Evolutionary conservation across 1,284 basidiomycete genomes (phyloP).

Genomic region (Apiotrichum brassicae): DNA sequence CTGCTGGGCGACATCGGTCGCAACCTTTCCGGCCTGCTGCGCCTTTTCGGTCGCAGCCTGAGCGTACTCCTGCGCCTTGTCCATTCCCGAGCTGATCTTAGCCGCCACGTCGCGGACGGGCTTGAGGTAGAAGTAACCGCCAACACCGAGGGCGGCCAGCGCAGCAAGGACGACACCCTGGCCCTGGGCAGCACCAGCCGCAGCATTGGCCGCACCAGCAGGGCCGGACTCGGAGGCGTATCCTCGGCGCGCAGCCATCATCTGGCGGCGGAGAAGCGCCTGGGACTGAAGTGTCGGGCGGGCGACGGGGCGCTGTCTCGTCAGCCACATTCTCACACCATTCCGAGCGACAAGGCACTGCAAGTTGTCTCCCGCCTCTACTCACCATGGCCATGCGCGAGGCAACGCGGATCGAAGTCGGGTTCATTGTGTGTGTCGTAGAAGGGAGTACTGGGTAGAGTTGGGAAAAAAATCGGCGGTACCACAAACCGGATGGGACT

Average conservation of each 20-base stretch:
- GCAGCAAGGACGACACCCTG: constrained; percentile 28
- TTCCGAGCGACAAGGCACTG: not conserved
- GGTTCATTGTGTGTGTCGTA: not conserved
- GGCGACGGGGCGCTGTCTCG: not conserved
- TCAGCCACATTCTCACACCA: not conserved
- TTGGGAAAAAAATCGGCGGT: not conserved
- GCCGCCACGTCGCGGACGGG: constrained; percentile 40
- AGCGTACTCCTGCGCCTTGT: constrained; percentile 1
- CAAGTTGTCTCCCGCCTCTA: not conserved
- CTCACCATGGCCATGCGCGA: constrained; percentile 1
- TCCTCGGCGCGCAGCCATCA: not conserved
- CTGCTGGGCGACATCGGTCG: not conserved
- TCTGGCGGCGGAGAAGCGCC: not conserved
- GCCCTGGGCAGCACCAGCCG: too few species aligned
- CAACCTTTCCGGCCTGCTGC: not conserved
- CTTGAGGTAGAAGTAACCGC: constrained; percentile 40
- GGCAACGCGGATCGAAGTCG: not conserved
- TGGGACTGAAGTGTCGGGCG: not conserved
- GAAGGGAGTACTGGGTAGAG: too few species aligned
- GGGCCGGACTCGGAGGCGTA: not conserved
- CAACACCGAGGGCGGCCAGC: constrained; percentile 31
- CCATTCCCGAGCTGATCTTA: constrained; percentile 4
- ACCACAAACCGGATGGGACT: too few species aligned
- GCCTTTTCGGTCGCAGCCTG: constrained; percentile 2
- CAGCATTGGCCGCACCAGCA: not conserved